Evolutionary conservation across 2,329 filamentous ascomycete species (phyloP).

Genomic region (Xylariaceae sp.): DNA sequence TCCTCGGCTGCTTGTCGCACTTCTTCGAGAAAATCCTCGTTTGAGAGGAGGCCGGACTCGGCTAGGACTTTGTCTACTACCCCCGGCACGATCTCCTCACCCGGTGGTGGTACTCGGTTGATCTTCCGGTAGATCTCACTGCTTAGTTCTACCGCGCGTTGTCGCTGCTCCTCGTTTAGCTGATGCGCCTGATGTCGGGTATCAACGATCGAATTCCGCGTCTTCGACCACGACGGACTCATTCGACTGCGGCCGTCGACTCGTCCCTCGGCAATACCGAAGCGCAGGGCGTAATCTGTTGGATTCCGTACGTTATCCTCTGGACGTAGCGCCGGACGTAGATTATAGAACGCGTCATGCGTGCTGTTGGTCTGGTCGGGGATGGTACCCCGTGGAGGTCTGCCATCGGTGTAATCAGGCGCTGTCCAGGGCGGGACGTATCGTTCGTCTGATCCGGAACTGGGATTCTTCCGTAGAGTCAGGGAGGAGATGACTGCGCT

Average conservation of each 20-base stretch:
- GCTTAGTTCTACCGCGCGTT: constrained; percentile 1
- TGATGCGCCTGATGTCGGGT: constrained; percentile 19
- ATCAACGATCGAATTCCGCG: constrained; percentile 22
- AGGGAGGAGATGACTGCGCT: background rate
- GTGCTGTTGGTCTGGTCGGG: background rate
- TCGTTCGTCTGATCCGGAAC: constrained; percentile 13
- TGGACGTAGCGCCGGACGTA: constrained; percentile 25
- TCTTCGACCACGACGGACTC: constrained; percentile 24
- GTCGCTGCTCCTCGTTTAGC: constrained; percentile 12
- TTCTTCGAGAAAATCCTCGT: constrained; percentile 7
- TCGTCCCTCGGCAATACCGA: constrained; percentile 26
- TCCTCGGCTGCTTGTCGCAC: background rate
- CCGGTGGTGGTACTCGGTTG: background rate
- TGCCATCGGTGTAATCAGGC: constrained; percentile 19
- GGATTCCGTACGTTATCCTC: constrained; percentile 20
- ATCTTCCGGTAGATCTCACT: background rate
- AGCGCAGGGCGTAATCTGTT: constrained; percentile 26
- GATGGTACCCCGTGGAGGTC: background rate
- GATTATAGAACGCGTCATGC: constrained; percentile 4
- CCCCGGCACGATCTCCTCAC: constrained; percentile 15
- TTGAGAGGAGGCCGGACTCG: constrained; percentile 5
- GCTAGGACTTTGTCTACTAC: constrained; percentile 19
- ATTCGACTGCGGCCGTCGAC: constrained; percentile 27
- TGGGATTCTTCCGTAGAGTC: constrained; percentile 7
- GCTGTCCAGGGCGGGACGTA: constrained; percentile 28